phyloP scores from a whole-genome alignment of 2,329 filamentous ascomycete genomes.

The Pyrenophora tritici-repentis region DNA sequence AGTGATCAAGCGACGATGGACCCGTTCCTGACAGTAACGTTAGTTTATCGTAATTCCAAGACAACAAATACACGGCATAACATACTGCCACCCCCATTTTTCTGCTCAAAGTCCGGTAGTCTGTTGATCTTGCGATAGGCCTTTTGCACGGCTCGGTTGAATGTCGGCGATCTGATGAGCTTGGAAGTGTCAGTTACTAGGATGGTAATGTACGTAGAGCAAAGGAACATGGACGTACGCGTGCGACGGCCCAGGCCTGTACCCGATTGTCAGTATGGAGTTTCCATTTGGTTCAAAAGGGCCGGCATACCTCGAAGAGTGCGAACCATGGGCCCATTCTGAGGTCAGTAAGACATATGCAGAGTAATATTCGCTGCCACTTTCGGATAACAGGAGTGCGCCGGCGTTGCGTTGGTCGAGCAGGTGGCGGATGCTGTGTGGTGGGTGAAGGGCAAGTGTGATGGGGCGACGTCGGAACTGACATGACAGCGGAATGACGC shows the following conservation, averaged over 20 bases:
- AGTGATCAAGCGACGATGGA: conserved; percentile 55
- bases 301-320: conserved; percentile 38
- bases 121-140: conserved; percentile 55
- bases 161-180: conserved; percentile 59
- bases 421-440: neutral
- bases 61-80: conserved; percentile 29
- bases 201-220: neutral
- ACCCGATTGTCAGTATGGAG: conserved; percentile 25
- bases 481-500: conserved; percentile 4
- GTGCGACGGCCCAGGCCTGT: conserved; percentile 47
- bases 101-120: conserved; percentile 49
- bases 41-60: neutral
- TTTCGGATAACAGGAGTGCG: neutral
- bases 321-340: conserved; percentile 40
- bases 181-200: conserved; percentile 24
- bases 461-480: conserved; percentile 11
- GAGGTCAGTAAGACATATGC: conserved; percentile 1
- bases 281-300: neutral
- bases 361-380: conserved; percentile 2
- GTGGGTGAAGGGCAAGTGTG: conserved; percentile 6
- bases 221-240: conserved; percentile 29
- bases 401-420: conserved; percentile 5
- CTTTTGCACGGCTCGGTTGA: conserved; percentile 59
- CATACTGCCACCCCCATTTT: conserved; percentile 54
- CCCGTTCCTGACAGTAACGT: conserved; percentile 32